Evolutionary conservation across 495 filamentous ascomycete genomes (phyloP).

Genomic region (Xylaria longipes): DNA sequence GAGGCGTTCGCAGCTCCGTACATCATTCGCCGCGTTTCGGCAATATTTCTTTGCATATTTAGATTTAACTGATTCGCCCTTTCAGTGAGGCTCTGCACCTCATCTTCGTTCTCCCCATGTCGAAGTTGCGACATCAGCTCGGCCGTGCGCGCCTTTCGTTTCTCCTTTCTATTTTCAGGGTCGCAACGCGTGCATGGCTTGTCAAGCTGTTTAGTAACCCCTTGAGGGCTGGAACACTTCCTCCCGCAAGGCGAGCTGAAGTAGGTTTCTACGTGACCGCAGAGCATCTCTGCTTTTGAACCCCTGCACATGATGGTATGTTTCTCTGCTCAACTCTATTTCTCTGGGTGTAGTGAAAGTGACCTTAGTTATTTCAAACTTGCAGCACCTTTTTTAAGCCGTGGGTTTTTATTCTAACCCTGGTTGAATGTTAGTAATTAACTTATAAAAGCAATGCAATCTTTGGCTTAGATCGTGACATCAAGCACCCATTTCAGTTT

Average conservation of each 20-base stretch:
- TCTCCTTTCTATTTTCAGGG: not conserved
- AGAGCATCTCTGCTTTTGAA: not conserved
- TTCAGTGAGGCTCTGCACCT: not conserved
- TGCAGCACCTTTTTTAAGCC: not conserved
- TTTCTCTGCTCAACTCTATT: too few relatives aligned
- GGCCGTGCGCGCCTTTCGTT: not conserved
- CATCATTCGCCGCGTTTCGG: not conserved
- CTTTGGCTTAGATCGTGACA: not conserved
- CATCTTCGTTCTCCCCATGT: not conserved
- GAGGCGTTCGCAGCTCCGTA: not conserved
- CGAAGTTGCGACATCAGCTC: not conserved
- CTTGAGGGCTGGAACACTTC: not conserved
- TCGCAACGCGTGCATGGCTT: not conserved
- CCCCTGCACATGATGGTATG: not conserved
- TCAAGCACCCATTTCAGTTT: too few relatives aligned
- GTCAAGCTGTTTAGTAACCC: not conserved
- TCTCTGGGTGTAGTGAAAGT: not conserved
- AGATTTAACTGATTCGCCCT: not conserved
- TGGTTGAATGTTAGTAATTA: not conserved
- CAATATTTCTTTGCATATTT: not conserved
- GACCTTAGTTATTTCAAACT: not conserved
- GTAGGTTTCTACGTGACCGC: not conserved
- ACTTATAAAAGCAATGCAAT: not conserved
- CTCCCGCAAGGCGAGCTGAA: constrained; percentile 9
- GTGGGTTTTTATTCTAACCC: not conserved